Conservation (phyloP, 2,329 filamentous ascomycete species). For the Aspergillus sp. region DNA sequence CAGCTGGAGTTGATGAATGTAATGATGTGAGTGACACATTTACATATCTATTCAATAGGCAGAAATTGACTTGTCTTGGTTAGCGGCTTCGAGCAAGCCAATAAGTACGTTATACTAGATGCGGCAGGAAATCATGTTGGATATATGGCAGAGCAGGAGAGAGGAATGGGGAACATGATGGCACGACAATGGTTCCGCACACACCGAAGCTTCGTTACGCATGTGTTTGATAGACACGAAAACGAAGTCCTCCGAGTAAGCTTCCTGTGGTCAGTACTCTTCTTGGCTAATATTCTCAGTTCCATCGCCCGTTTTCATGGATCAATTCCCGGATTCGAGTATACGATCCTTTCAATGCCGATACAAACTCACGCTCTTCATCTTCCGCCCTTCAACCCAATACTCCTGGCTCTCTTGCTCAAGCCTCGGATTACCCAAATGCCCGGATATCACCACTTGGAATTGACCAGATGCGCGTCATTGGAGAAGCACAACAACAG, state of each 20-base stretch:
- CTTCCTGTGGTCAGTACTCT: background rate
- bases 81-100: conserved; percentile 65
- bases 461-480: conserved; percentile 60
- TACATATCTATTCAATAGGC: background rate
- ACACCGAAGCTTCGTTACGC: conserved; percentile 63
- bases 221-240: conserved; percentile 63
- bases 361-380: conserved; percentile 33
- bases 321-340: conserved; percentile 61
- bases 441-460: conserved; percentile 55
- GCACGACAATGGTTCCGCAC: conserved; percentile 62
- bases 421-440: conserved; percentile 42
- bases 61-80: background rate
- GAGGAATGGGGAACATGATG: conserved; percentile 57
- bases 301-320: conserved; percentile 64
- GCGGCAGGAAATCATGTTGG: conserved; percentile 63
- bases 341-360: conserved; percentile 51
- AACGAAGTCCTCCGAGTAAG: conserved; percentile 58
- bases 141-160: conserved; percentile 64
- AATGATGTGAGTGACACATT: conserved; percentile 45
- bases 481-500: conserved; percentile 63
- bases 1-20: conserved; percentile 68
- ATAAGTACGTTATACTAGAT: conserved; percentile 66
- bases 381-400: conserved; percentile 48
- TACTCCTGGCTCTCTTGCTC: conserved; percentile 42
- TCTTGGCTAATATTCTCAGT: conserved; percentile 34